Conservation (phyloP, 768 basidiomycete genomes). For the Mycena olivaceomarginata region DNA sequence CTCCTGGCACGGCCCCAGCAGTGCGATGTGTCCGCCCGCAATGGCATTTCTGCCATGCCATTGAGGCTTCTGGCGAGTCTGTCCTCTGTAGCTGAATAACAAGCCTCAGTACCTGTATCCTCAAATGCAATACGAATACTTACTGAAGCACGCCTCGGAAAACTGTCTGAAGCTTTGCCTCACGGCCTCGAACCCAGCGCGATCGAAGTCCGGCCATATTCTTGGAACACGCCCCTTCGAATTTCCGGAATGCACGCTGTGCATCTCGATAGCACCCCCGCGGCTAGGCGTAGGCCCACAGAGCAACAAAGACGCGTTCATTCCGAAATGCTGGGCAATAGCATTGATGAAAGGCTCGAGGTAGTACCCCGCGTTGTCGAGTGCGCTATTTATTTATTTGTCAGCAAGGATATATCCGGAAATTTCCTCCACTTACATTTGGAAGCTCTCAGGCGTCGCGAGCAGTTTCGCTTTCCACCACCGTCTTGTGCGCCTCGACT, state of each 20-base stretch:
- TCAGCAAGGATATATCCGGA: neutral
- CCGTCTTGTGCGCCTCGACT: neutral
- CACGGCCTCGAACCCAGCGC: slow-evolving; percentile 2
- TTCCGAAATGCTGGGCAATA: neutral
- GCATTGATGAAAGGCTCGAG: slow-evolving; percentile 14
- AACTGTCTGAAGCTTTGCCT: neutral
- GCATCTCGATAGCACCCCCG: slow-evolving; percentile 15
- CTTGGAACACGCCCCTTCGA: slow-evolving; percentile 2
- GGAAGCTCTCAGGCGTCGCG: neutral
- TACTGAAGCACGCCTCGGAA: slow-evolving; percentile 1
- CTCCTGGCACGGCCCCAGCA: neutral
- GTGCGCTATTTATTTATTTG: neutral
- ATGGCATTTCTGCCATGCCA: neutral
- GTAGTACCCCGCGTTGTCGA: slow-evolving; percentile 1
- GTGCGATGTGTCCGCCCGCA: too few relatives aligned
- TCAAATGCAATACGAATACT: neutral
- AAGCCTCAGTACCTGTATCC: neutral
- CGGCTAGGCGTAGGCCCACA: slow-evolving; percentile 2
- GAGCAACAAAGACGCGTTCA: slow-evolving; percentile 13
- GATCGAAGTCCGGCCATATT: slow-evolving; percentile 17
- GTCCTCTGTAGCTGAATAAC: slow-evolving; percentile 7
- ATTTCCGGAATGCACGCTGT: slow-evolving; percentile 7
- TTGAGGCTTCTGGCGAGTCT: neutral
- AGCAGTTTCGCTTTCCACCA: neutral
- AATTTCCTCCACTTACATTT: slow-evolving; percentile 2